phyloP scores from a whole-genome alignment of 257 asterid genomes.

The Plantago elongata region DNA sequence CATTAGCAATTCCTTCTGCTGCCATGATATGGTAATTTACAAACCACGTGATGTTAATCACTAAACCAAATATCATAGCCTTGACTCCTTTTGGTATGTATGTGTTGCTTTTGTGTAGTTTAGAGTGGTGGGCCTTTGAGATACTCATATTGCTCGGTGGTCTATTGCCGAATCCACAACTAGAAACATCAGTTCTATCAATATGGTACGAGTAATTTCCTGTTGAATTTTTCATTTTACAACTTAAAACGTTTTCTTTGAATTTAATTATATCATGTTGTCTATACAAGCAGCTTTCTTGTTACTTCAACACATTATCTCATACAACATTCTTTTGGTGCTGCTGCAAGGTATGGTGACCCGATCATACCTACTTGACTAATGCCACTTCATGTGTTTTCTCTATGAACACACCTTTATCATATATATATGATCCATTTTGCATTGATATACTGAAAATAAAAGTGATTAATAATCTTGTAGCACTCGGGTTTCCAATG shows the following conservation, averaged over 20 bases:
- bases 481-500: slow-evolving; percentile 66
- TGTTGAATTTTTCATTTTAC: neutral
- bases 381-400: too few species aligned
- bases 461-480: neutral
- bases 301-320: slow-evolving; percentile 49
- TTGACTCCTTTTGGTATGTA: neutral
- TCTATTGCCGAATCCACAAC: slow-evolving; percentile 36
- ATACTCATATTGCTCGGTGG: slow-evolving; percentile 36
- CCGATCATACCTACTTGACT: too few species aligned
- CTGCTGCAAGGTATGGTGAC: slow-evolving; percentile 60
- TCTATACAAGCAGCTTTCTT: slow-evolving; percentile 44
- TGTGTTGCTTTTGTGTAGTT: slow-evolving; percentile 22
- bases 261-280: neutral
- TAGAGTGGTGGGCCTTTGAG: slow-evolving; percentile 58
- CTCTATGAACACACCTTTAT: too few species aligned
- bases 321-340: slow-evolving; percentile 57
- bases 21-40: slow-evolving; percentile 39
- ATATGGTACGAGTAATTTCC: slow-evolving; percentile 25
- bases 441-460: too few species aligned
- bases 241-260: neutral
- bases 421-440: too few species aligned
- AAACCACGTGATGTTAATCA: too few species aligned
- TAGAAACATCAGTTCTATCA: slow-evolving; percentile 44
- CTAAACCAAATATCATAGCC: too few species aligned
- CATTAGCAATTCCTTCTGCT: slow-evolving; percentile 38